These are phyloP conservation scores for Syncephalastrum contaminatum DNA, from an alignment of 371 early-diverging fungal genomes.

Conservation along the genomic window DNA sequence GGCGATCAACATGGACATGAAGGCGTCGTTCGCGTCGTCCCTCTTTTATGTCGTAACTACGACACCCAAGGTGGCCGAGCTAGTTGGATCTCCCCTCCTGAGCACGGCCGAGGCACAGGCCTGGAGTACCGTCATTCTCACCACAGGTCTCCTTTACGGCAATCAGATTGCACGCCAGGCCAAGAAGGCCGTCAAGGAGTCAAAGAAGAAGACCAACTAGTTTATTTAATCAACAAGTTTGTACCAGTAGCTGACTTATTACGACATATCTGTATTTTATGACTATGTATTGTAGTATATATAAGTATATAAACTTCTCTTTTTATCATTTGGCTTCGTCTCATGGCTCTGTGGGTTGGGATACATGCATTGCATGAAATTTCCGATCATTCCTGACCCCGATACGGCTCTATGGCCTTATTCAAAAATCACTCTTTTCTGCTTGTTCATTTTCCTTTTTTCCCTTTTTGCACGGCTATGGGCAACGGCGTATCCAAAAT, in stretches of 20 bases:
- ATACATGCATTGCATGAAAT: too few species aligned
- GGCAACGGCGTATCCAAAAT: slow-evolving; percentile 34
- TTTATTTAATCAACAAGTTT: slow-evolving; percentile 2
- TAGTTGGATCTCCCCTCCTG: slow-evolving; percentile 16
- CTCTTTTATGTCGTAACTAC: slow-evolving; percentile 37
- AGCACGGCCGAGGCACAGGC: slow-evolving; percentile 32
- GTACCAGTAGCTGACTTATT: too few species aligned
- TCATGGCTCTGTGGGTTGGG: neutral
- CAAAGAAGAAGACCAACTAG: slow-evolving; percentile 5
- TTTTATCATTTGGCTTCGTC: neutral
- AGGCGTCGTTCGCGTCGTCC: slow-evolving; percentile 30
- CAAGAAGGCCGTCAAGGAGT: neutral
- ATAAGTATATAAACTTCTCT: neutral
- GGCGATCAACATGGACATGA: slow-evolving; percentile 36
- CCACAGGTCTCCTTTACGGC: slow-evolving; percentile 8
- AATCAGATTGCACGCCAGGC: neutral
- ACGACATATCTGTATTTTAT: too few species aligned
- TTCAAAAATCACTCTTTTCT: slow-evolving; percentile 2
- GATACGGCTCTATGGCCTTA: neutral
- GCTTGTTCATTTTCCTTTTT: slow-evolving; percentile 7
- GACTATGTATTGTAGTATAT: neutral
- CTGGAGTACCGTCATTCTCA: slow-evolving; percentile 38
- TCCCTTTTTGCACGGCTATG: slow-evolving; percentile 16
- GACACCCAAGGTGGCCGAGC: slow-evolving; percentile 7
- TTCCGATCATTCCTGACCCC: too few species aligned